Evolutionary conservation across 441 rosid species (phyloP).

Genomic region (Jatropha podagrica): DNA sequence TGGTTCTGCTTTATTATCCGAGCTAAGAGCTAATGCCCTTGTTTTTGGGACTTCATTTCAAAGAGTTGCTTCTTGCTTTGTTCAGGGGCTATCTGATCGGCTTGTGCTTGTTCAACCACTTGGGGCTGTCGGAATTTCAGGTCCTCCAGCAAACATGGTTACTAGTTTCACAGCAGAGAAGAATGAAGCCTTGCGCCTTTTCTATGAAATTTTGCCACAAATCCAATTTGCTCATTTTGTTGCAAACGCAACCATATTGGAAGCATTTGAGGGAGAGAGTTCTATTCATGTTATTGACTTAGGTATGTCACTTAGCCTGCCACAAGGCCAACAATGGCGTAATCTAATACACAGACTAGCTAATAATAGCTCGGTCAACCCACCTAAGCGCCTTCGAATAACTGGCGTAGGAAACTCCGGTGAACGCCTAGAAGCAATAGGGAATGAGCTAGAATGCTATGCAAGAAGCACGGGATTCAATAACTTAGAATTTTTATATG

Average conservation of each 20-base stretch:
- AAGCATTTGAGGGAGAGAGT: slow-evolving; percentile 82
- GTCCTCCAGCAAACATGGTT: slow-evolving; percentile 22
- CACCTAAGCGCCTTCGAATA: slow-evolving; percentile 39
- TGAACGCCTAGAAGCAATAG: slow-evolving; percentile 32
- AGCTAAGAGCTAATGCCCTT: slow-evolving; percentile 43
- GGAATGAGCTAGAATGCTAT: slow-evolving; percentile 35
- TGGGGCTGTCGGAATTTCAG: slow-evolving; percentile 35
- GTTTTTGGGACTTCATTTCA: slow-evolving; percentile 63
- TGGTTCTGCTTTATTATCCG: slow-evolving; percentile 46
- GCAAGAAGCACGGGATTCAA: slow-evolving; percentile 35
- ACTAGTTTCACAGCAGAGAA: slow-evolving; percentile 35
- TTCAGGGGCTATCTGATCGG: slow-evolving; percentile 54
- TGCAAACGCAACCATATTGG: slow-evolving; percentile 53
- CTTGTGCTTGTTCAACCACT: slow-evolving; percentile 44
- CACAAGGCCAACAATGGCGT: slow-evolving; percentile 58
- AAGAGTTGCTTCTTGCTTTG: slow-evolving; percentile 68
- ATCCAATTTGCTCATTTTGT: slow-evolving; percentile 53
- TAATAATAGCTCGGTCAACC: slow-evolving; percentile 27
- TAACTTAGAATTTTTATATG: slow-evolving; percentile 40
- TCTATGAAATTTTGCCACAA: slow-evolving; percentile 56
- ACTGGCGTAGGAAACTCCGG: slow-evolving; percentile 45
- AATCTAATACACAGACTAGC: slow-evolving; percentile 49
- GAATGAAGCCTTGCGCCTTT: slow-evolving; percentile 53
- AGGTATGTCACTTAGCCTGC: slow-evolving; percentile 57
- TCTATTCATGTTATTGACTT: slow-evolving; percentile 57